Conservation (phyloP, 1,284 basidiomycete genomes). For the Microbotryum intermedium region DNA sequence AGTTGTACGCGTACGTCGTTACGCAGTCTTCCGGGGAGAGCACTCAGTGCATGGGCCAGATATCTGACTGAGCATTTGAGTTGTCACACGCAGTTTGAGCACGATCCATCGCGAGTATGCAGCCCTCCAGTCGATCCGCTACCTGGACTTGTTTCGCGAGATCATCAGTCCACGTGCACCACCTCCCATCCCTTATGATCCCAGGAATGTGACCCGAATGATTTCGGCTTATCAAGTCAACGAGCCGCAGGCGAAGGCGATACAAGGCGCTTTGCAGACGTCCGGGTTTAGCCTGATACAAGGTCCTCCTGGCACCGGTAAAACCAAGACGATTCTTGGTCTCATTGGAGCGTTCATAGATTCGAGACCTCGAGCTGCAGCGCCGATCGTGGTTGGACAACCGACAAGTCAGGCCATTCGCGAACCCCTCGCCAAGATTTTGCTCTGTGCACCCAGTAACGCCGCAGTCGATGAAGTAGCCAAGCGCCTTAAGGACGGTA, state of each 20-base stretch:
- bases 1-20: constrained; percentile 63
- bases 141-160: constrained; percentile 65
- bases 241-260: constrained; percentile 87
- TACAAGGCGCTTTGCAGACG: constrained; percentile 61
- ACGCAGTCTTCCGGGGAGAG: not conserved
- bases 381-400: constrained; percentile 17
- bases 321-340: constrained; percentile 95
- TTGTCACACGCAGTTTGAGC: constrained; percentile 53
- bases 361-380: constrained; percentile 39
- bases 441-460: constrained; percentile 96
- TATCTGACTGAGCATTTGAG: not conserved
- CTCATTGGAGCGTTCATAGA: constrained; percentile 67
- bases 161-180: constrained; percentile 60
- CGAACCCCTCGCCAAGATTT: constrained; percentile 53
- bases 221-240: constrained; percentile 74
- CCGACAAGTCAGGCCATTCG: constrained; percentile 39
- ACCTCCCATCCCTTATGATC: constrained; percentile 46
- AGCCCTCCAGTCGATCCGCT: constrained; percentile 71
- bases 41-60: not conserved
- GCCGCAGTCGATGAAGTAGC: constrained; percentile 97
- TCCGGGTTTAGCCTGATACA: constrained; percentile 88
- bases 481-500: constrained; percentile 70
- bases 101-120: constrained; percentile 89
- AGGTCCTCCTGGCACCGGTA: constrained; percentile 98
- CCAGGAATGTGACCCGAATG: constrained; percentile 53